Evolutionary conservation across 768 basidiomycete genomes (phyloP).

Genomic region (Flagelloscypha sp.): DNA sequence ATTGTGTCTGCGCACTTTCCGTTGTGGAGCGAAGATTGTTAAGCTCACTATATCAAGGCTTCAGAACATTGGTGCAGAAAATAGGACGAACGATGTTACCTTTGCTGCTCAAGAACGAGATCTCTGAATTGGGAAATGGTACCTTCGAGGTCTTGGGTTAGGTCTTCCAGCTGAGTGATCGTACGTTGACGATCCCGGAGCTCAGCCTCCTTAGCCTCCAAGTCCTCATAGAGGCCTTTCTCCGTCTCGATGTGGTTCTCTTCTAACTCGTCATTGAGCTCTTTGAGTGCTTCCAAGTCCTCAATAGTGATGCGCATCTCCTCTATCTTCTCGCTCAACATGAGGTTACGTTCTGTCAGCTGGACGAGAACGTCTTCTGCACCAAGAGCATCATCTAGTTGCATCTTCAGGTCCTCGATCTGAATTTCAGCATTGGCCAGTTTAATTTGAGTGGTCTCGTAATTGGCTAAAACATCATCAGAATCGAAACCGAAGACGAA

Average conservation of each 20-base stretch:
- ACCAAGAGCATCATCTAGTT: conserved; percentile 90
- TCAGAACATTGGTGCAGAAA: conserved; percentile 1
- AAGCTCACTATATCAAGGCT: conserved; percentile 54
- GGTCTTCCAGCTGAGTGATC: conserved; percentile 65
- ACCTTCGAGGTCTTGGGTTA: conserved; percentile 74
- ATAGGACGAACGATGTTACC: conserved; percentile 32
- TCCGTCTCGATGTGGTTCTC: conserved; percentile 94
- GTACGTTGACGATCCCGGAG: conserved; percentile 60
- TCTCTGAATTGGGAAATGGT: conserved; percentile 93
- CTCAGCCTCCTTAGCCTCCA: conserved; percentile 66
- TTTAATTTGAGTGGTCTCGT: conserved; percentile 72
- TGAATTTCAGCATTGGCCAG: conserved; percentile 84
- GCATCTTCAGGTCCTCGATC: conserved; percentile 87
- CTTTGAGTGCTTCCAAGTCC: conserved; percentile 91
- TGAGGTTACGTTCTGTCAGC: conserved; percentile 88
- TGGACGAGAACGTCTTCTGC: conserved; percentile 96
- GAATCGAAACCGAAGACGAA: background rate
- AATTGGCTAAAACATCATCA: conserved; percentile 45
- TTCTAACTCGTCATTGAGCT: conserved; percentile 94
- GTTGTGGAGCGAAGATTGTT: conserved; percentile 78
- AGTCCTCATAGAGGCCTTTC: conserved; percentile 80
- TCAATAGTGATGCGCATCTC: conserved; percentile 96
- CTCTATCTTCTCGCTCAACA: conserved; percentile 85
- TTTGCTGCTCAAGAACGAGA: conserved; percentile 75
- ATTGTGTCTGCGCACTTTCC: conserved; percentile 76